phyloP scores from a whole-genome alignment of 192 early-diverging fungal species.

The Rhizophagus sp. region DNA sequence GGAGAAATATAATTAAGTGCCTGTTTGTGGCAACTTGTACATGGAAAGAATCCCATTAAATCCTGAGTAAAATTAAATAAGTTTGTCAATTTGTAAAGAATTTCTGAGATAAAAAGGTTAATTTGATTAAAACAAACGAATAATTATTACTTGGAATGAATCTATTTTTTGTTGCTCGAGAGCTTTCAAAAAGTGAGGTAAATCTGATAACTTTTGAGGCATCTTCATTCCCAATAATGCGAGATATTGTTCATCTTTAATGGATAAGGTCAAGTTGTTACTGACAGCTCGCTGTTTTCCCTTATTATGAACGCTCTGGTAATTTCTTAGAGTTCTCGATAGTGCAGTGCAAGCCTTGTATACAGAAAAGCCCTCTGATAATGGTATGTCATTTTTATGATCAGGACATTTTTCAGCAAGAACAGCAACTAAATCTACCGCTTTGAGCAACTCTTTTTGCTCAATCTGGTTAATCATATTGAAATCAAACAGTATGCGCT shows the following conservation, averaged over 20 bases:
- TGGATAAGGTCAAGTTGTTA: background rate
- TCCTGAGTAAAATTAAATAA: background rate
- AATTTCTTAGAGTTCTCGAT: background rate
- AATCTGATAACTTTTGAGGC: background rate
- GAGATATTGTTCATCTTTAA: constrained; percentile 5
- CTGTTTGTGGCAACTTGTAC: background rate
- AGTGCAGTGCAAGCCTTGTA: constrained; percentile 13
- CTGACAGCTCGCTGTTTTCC: background rate
- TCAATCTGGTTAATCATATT: background rate
- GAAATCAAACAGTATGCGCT: constrained; percentile 1
- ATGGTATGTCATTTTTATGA: background rate
- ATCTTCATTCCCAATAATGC: background rate
- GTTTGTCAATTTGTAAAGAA: too few relatives aligned
- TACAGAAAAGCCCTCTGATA: background rate
- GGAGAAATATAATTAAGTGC: background rate
- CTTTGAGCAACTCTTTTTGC: background rate
- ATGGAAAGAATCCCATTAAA: constrained; percentile 4
- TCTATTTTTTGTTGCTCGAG: background rate
- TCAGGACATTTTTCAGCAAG: constrained; percentile 16
- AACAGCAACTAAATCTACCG: constrained; percentile 1
- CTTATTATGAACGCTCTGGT: background rate
- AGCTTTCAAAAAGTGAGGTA: background rate
- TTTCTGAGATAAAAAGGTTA: too few relatives aligned
- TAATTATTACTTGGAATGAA: background rate
- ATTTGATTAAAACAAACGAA: background rate